Percentiles rank a stretch among this genome's conserved stretches.
Conservation (phyloP, 2,329 filamentous ascomycete genomes). For the Nothomitra cinnamomea region DNA sequence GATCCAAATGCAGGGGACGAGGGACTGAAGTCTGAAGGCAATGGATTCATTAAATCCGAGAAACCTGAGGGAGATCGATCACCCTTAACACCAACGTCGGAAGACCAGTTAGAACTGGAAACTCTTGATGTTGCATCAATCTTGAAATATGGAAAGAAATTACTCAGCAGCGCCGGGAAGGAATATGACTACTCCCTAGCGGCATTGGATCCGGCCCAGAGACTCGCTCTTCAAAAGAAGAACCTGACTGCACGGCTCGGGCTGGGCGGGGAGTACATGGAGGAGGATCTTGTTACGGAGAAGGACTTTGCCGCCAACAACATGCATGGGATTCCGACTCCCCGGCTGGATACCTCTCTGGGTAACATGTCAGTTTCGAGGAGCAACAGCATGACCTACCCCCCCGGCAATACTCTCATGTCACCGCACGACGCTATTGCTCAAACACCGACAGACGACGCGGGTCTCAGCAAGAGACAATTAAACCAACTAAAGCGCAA, state of each 20-base stretch:
- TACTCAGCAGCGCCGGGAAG: conserved; percentile 66
- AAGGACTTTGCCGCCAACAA: conserved; percentile 37
- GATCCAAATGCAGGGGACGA: conserved; percentile 71
- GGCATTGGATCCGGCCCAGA: conserved; percentile 61
- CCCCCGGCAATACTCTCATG: conserved; percentile 15
- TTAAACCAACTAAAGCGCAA: conserved; percentile 91
- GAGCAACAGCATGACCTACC: conserved; percentile 25
- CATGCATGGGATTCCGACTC: conserved; percentile 19
- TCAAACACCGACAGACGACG: conserved; percentile 39
- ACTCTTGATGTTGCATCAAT: conserved; percentile 64
- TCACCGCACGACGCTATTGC: conserved; percentile 29
- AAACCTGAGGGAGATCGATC: conserved; percentile 20
- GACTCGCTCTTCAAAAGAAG: conserved; percentile 78
- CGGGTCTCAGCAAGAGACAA: conserved; percentile 74
- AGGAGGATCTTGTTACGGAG: conserved; percentile 63
- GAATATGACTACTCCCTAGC: conserved; percentile 74
- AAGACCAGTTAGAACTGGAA: conserved; percentile 53
- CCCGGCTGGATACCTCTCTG: conserved; percentile 33
- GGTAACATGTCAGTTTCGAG: conserved; percentile 20
- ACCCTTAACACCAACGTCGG: conserved; percentile 23
- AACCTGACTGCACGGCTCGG: conserved; percentile 69
- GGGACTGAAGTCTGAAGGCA: conserved; percentile 26
- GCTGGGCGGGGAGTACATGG: conserved; percentile 65
- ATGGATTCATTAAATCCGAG: conserved; percentile 15
- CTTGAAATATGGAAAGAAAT: conserved; percentile 64